Conservation (phyloP, 306 rosid genomes). For the Cajanus cajan region DNA sequence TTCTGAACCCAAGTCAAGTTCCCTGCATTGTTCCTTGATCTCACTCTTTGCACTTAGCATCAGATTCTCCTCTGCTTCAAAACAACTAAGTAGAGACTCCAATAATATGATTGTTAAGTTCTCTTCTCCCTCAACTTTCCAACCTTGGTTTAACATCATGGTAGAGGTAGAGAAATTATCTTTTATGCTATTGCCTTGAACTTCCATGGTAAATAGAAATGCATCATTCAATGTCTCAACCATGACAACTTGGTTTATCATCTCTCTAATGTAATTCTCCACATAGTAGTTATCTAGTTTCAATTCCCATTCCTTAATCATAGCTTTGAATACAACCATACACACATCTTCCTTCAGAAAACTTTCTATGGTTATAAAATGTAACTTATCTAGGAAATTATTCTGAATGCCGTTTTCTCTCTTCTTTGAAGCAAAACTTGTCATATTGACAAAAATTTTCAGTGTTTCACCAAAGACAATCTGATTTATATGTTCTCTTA, state of each 20-base stretch:
- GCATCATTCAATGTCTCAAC: constrained; percentile 45
- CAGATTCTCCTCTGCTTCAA: constrained; percentile 51
- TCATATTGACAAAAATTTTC: constrained; percentile 19
- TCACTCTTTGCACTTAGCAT: constrained; percentile 43
- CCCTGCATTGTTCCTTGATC: constrained; percentile 37
- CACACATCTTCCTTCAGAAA: constrained; percentile 44
- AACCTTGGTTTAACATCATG: constrained; percentile 13
- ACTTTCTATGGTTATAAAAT: constrained; percentile 15
- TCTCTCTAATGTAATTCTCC: constrained; percentile 44
- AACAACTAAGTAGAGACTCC: constrained; percentile 39
- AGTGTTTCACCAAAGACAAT: constrained; percentile 44
- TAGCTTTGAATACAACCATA: constrained; percentile 44
- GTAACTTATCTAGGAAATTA: constrained; percentile 8
- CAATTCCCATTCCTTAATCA: constrained; percentile 48
- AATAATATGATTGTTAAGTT: constrained; percentile 35
- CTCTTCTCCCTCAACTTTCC: constrained; percentile 28
- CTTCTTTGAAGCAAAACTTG: constrained; percentile 20
- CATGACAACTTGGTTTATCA: constrained; percentile 40
- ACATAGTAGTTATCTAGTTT: constrained; percentile 30
- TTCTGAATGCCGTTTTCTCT: constrained; percentile 25
- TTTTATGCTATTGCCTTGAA: constrained; percentile 24
- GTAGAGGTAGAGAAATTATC: not conserved
- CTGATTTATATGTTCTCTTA: constrained; percentile 39
- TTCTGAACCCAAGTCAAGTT: constrained; percentile 49
- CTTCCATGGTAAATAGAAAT: not conserved